Conservation (phyloP, 768 basidiomycete species). For the Phylloporus arenicola region DNA sequence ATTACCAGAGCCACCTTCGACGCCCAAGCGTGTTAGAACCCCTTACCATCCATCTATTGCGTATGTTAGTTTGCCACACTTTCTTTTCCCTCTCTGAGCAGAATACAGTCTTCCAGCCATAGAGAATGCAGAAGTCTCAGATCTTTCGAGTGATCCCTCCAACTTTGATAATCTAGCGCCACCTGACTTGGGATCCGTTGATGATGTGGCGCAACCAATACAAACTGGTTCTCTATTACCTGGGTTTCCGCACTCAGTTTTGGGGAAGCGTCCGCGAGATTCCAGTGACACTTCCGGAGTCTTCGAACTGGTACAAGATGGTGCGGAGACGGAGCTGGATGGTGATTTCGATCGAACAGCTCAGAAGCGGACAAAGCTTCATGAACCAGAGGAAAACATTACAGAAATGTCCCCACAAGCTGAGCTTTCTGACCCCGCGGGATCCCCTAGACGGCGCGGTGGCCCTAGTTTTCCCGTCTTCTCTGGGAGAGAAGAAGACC, state of each 20-base stretch:
- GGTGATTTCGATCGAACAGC: constrained; percentile 38
- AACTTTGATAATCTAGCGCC: constrained; percentile 12
- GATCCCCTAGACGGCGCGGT: constrained; percentile 20
- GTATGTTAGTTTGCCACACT: constrained; percentile 14
- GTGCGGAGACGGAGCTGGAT: constrained; percentile 35
- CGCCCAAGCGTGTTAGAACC: constrained; percentile 31
- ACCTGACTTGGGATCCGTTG: constrained; percentile 6
- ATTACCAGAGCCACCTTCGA: constrained; percentile 29
- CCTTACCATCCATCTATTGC: constrained; percentile 22
- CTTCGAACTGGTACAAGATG: constrained; percentile 41
- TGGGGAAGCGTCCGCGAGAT: constrained; percentile 67
- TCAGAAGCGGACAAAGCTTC: constrained; percentile 49
- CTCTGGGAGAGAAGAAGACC: constrained; percentile 39
- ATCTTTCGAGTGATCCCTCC: constrained; percentile 18
- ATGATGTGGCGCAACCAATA: constrained; percentile 9
- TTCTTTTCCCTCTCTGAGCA: constrained; percentile 11
- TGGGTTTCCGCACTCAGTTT: constrained; percentile 40
- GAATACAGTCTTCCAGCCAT: constrained; percentile 15
- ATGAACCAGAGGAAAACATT: constrained; percentile 23
- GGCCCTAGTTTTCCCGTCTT: constrained; percentile 46
- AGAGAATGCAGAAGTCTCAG: constrained; percentile 17
- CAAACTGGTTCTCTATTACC: constrained; percentile 24
- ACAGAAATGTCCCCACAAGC: constrained; percentile 10
- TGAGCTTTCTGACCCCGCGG: constrained; percentile 13
- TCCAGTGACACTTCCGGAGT: constrained; percentile 40